Percentiles rank a stretch among this genome's conserved stretches.
Evolutionary conservation across 2,329 filamentous ascomycete genomes (phyloP).

Genomic region (Chrysoporthe cubensis): DNA sequence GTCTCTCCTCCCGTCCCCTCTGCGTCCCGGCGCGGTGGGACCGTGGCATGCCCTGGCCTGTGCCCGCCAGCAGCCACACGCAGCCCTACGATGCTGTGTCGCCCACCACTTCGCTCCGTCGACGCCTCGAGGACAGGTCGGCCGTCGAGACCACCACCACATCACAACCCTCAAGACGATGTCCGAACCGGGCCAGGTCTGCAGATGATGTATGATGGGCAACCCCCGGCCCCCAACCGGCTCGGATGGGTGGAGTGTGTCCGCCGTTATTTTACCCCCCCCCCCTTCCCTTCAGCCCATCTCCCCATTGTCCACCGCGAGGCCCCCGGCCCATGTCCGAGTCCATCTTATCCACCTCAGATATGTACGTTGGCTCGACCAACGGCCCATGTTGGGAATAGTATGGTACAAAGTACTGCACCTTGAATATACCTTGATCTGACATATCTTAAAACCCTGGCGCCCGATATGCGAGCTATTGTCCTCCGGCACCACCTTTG

Average conservation of each 20-base stretch:
- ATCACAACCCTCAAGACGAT: no score
- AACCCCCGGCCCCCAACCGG: not conserved
- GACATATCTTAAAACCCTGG: slow-evolving; percentile 4
- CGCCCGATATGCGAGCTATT: not conserved
- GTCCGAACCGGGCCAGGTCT: not conserved
- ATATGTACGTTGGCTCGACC: slow-evolving; percentile 15
- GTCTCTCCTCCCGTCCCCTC: not conserved
- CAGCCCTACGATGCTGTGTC: slow-evolving; percentile 1
- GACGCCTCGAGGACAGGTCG: not conserved
- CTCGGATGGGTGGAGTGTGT: not conserved
- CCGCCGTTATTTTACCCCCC: not conserved
- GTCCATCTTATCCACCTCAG: slow-evolving; percentile 11
- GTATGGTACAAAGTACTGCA: not conserved
- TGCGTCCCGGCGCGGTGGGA: not conserved
- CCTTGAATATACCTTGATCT: not conserved
- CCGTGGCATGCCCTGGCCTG: not conserved
- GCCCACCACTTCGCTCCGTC: not conserved
- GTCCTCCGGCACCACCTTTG: not conserved
- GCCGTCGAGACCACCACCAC: not conserved
- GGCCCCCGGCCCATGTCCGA: slow-evolving; percentile 11
- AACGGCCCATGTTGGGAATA: slow-evolving; percentile 12
- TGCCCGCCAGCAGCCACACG: slow-evolving; percentile 5
- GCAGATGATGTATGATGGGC: not conserved
- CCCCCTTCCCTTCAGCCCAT: slow-evolving; percentile 2
- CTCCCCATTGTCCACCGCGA: not conserved